Percentiles rank a stretch among this genome's conserved stretches.
phyloP scores from a whole-genome alignment of 352 stramenopile species.

The Elongisporangium undulatum region DNA sequence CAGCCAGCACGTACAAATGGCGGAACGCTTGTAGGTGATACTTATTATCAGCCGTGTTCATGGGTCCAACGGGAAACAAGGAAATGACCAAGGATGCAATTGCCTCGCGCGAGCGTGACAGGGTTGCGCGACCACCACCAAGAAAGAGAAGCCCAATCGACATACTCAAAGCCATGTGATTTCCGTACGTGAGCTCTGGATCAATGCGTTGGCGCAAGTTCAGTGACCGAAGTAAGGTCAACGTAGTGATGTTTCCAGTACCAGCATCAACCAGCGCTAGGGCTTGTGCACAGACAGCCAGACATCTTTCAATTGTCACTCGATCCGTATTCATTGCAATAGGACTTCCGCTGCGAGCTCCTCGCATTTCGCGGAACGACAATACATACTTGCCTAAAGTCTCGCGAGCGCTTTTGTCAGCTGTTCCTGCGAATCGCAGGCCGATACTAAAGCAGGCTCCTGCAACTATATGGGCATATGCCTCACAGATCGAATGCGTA shows the following conservation, averaged over 20 bases:
- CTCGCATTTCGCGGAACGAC: slow-evolving; percentile 73
- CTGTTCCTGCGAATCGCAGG: slow-evolving; percentile 92
- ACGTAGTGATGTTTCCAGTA: slow-evolving; percentile 92
- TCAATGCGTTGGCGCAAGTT: slow-evolving; percentile 78
- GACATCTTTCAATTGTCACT: slow-evolving; percentile 91
- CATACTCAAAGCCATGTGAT: slow-evolving; percentile 93
- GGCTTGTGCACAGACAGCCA: slow-evolving; percentile 88
- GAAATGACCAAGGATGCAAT: slow-evolving; percentile 94
- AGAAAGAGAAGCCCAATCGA: slow-evolving; percentile 97
- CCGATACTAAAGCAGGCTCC: slow-evolving; percentile 95
- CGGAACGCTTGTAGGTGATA: slow-evolving; percentile 85
- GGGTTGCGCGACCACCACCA: slow-evolving; percentile 90
- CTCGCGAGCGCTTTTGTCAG: slow-evolving; percentile 36
- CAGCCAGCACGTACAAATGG: slow-evolving; percentile 89
- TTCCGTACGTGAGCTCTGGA: slow-evolving; percentile 90
- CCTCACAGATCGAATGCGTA: slow-evolving; percentile 89
- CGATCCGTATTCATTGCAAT: slow-evolving; percentile 65
- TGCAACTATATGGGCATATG: slow-evolving; percentile 93
- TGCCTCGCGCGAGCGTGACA: slow-evolving; percentile 86
- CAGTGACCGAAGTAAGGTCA: slow-evolving; percentile 89
- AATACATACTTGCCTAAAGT: slow-evolving; percentile 64
- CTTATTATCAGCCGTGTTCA: slow-evolving; percentile 94
- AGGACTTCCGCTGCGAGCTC: slow-evolving; percentile 32
- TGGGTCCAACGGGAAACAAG: slow-evolving; percentile 93
- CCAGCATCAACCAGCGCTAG: slow-evolving; percentile 96